Evolutionary conservation across 768 basidiomycete genomes (phyloP).

Genomic region (Mycena maculata): DNA sequence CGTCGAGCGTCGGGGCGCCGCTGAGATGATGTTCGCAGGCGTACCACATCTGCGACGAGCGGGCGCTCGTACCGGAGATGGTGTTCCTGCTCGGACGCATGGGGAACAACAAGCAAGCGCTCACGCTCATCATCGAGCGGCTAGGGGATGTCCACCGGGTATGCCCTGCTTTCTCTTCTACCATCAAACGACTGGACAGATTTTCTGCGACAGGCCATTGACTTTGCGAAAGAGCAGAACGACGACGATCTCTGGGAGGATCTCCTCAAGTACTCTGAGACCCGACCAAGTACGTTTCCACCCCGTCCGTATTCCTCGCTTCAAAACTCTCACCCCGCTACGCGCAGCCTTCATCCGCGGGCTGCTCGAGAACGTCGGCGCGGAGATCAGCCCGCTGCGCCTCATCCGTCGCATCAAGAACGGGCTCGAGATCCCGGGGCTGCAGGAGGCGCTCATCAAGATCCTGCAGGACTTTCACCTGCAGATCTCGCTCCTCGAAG

Average conservation of each 20-base stretch:
- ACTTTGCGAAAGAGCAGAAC: constrained; percentile 96
- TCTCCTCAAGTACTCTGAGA: constrained; percentile 92
- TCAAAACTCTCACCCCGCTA: not conserved
- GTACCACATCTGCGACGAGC: constrained; percentile 84
- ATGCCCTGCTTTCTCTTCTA: constrained; percentile 37
- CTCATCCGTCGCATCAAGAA: constrained; percentile 96
- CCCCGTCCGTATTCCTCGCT: not conserved
- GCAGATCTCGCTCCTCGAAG: constrained; percentile 92
- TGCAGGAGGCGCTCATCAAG: constrained; percentile 95
- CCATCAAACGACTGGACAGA: not conserved
- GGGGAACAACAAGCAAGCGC: constrained; percentile 96
- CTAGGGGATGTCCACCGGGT: constrained; percentile 93
- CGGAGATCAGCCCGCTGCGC: constrained; percentile 94
- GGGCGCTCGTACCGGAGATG: constrained; percentile 94
- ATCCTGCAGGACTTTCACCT: constrained; percentile 97
- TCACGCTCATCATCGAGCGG: constrained; percentile 94
- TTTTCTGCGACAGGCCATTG: constrained; percentile 78
- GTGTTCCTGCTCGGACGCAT: constrained; percentile 96
- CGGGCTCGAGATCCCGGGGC: constrained; percentile 94
- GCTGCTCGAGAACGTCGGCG: constrained; percentile 93
- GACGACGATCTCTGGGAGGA: constrained; percentile 99
- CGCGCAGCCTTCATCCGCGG: constrained; percentile 90
- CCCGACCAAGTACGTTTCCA: constrained; percentile 75
- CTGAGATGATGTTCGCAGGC: constrained; percentile 61
- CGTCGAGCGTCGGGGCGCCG: not conserved